Base-by-base conservation (phyloP, 169 alveolate species). In the Amoebophrya sp. region DNA sequence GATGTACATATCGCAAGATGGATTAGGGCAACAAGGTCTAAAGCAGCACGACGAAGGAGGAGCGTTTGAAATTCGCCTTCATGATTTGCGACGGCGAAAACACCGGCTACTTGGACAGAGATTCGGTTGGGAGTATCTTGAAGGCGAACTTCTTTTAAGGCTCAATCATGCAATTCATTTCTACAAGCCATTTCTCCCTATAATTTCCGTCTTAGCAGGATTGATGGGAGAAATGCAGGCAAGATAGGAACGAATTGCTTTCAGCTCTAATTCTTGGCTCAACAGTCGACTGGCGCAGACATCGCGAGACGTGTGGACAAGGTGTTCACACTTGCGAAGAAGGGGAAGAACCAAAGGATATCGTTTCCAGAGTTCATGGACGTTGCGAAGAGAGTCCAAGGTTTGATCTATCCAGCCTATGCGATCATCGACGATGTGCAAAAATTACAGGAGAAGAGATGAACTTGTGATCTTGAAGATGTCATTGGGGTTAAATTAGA, bases 1-100 rank as follows among this genome's bases (percentile, higher is more conserved):
- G n/a, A n/a, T n/a, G n/a, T n/a, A n/a, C n/a, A n/a, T n/a, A n/a
- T n/a, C n/a, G n/a, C n/a, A n/a, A n/a, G n/a, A n/a, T n/a, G n/a
- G n/a, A n/a, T n/a, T n/a, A n/a, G n/a, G n/a, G n/a, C n/a, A n/a
- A n/a, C n/a, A n/a, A n/a, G n/a, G n/a, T n/a, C n/a, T n/a, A n/a
- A n/a, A n/a, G n/a, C n/a, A n/a, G 36, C 2, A 65, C 83, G 39
- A 65, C 83, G 83, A 65, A 65, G 83, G 83, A 65, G 83, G 83
- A 65, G 26, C 18, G 83, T 1, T 36, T 65, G 83, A 65, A 65
- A 18, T 65, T 65, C 83, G 83, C 83, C 33, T 65, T 65, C 83
- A 65, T 65, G 83, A 65, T 65, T 36, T 65, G 83, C 83, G 83
- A 65, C 33, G n/a, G 39, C 10, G 83, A 65, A 36, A 65, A 65